Evolutionary conservation across 2,329 filamentous ascomycete species (phyloP), one percentile per base, ranked within the genome.

Genomic region (Fusarium avenaceum): DNA sequence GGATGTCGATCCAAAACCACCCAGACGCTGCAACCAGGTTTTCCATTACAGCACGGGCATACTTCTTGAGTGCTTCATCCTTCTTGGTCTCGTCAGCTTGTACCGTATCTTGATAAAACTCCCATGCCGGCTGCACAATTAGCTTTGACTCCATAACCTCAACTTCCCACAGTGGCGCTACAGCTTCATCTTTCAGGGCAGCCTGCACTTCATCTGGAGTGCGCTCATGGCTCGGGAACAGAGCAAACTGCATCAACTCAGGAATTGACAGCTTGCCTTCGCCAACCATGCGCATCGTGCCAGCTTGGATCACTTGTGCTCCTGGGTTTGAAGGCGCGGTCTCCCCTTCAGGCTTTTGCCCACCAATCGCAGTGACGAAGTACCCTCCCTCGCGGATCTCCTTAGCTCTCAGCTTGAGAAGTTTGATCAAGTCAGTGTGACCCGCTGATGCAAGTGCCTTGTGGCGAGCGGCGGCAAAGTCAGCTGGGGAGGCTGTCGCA

Each of bases 1-100:
- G 13, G 1, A 64, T 42, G 3, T 64, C 57, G 0, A 46, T 9
- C 61, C 57, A 64, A 19, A 57, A 63, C 57, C 61, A 63, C 1
- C 57, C 50, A 9, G 33, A 45, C 0, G 57, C 61, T 2, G 50
- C 44, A 0, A 43, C 20, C 3, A 64, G 3, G 0, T 57, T 64
- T 0, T 24, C 14, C 2, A 51, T 26, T 0, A 45, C 35, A 1
- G 11, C 7, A 0, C 1, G 19, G 1, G 57, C 45, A 22, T 64
- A 64, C 15, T 42, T 15, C 3, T 2, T 13, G 0, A 63, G n/a
- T 11, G 60, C 45, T 2, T 50, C 45, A 1, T 32, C 26, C 3
- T 55, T 64, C 0, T 19, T 1, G 0, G 1, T 20, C 2, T 30
- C 8, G 0, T 48, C 1, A 1, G 13, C 5, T 14, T 45, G 24